These are phyloP conservation scores for Plasmopara muralis DNA, from an alignment of 352 stramenopile species.

Conservation along the genomic window DNA sequence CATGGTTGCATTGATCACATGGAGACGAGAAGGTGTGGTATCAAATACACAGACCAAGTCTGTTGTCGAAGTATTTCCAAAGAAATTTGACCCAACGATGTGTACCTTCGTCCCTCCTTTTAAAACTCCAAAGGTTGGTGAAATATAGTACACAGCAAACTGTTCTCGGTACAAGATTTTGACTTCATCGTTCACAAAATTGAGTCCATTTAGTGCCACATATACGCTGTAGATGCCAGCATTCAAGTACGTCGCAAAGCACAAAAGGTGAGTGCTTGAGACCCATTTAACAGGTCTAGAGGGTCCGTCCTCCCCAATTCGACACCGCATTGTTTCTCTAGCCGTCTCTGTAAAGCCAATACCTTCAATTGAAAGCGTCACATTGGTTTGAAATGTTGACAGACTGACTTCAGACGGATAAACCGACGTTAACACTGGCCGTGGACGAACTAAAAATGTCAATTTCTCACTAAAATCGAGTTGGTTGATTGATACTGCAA, in stretches of 20 bases:
- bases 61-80: constrained; percentile 4
- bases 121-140: constrained; percentile 35
- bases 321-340: constrained; percentile 24
- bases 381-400: background rate
- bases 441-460: constrained; percentile 26
- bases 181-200: constrained; percentile 37
- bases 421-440: constrained; percentile 18
- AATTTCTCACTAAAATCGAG: constrained; percentile 30
- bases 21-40: constrained; percentile 8
- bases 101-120: constrained; percentile 34
- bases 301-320: constrained; percentile 18
- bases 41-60: constrained; percentile 37
- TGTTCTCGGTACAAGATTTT: constrained; percentile 37
- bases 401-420: constrained; percentile 21
- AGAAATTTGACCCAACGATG: constrained; percentile 25
- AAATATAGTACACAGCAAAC: constrained; percentile 28
- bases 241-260: constrained; percentile 22
- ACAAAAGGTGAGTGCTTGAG: constrained; percentile 29
- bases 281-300: constrained; percentile 17
- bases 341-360: constrained; percentile 21
- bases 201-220: constrained; percentile 39
- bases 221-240: constrained; percentile 35
- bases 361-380: constrained; percentile 22
- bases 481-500: constrained; percentile 26
- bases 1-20: constrained; percentile 16